Evolutionary conservation across 495 filamentous ascomycete species (phyloP).

Genomic region (Pseudoneurospora amorphoporcata): DNA sequence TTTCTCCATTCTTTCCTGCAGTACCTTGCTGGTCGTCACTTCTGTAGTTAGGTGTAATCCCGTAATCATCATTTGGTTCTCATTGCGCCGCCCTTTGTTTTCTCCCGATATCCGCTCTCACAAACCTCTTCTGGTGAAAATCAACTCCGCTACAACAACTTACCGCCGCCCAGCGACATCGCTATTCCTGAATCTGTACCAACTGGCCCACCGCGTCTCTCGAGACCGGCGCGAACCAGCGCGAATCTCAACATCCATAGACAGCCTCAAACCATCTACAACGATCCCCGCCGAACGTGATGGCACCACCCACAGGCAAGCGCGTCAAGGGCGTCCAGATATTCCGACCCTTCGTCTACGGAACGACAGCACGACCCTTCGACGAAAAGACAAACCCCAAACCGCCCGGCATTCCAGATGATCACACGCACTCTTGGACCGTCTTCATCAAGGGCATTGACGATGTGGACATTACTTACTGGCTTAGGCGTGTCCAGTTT

Average conservation of each 20-base stretch:
- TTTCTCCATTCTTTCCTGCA: neutral
- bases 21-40: neutral
- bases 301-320: constrained; percentile 46
- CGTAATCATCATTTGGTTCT: neutral
- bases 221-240: neutral
- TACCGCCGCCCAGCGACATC: neutral
- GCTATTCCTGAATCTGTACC: neutral
- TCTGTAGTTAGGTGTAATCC: neutral
- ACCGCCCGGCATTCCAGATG: constrained; percentile 56
- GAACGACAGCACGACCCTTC: constrained; percentile 66
- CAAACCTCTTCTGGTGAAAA: neutral
- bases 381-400: constrained; percentile 47
- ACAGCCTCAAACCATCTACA: neutral
- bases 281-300: constrained; percentile 8
- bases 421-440: constrained; percentile 94
- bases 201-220: neutral
- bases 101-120: neutral
- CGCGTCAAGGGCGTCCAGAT: constrained; percentile 62
- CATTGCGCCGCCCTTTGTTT: neutral
- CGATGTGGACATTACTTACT: constrained; percentile 82
- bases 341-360: constrained; percentile 73
- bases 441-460: constrained; percentile 83
- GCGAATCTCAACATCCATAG: neutral
- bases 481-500: constrained; percentile 94
- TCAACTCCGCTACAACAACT: neutral